These are phyloP conservation scores for Tylopilus sp. DNA, from an alignment of 1,284 basidiomycete species.

Conservation along the genomic window DNA sequence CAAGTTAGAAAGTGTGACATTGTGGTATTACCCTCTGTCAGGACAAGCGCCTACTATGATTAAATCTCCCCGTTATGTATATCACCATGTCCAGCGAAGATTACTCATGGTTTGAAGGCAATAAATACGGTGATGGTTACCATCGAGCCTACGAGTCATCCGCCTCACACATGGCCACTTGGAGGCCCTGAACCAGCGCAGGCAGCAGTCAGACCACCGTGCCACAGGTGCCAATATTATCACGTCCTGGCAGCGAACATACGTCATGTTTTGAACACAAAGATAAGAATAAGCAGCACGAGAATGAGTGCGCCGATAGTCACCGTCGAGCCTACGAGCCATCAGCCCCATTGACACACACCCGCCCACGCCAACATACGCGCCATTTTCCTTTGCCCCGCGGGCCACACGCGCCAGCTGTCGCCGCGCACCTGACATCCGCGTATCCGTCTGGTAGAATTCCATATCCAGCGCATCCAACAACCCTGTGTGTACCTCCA, in stretches of 20 bases:
- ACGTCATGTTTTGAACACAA: slow-evolving; percentile 81
- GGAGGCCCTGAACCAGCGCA: too few relatives aligned
- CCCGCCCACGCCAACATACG: slow-evolving; percentile 31
- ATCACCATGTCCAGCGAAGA: not conserved
- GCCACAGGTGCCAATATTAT: too few relatives aligned
- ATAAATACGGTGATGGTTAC: too few relatives aligned
- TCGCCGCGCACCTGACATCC: slow-evolving; percentile 74
- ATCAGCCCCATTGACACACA: not conserved
- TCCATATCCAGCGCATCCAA: slow-evolving; percentile 82
- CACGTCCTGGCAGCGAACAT: too few relatives aligned
- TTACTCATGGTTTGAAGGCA: too few relatives aligned
- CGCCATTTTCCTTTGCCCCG: slow-evolving; percentile 83
- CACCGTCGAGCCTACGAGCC: slow-evolving; percentile 70
- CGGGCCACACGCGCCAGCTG: slow-evolving; percentile 76
- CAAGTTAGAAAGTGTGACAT: too few relatives aligned
- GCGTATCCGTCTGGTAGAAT: slow-evolving; percentile 67
- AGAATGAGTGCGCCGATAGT: slow-evolving; percentile 80
- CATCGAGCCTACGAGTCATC: too few relatives aligned
- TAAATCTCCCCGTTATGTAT: not conserved
- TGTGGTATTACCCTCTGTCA: slow-evolving; percentile 35
- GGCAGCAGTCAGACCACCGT: too few relatives aligned
- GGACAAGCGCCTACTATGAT: slow-evolving; percentile 17
- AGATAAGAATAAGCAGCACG: slow-evolving; percentile 80
- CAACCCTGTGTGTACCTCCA: slow-evolving; percentile 83
- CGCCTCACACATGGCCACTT: too few relatives aligned